Evolutionary conservation across 163 green algal species (phyloP).

Genomic region (Chloromonas sp.): DNA sequence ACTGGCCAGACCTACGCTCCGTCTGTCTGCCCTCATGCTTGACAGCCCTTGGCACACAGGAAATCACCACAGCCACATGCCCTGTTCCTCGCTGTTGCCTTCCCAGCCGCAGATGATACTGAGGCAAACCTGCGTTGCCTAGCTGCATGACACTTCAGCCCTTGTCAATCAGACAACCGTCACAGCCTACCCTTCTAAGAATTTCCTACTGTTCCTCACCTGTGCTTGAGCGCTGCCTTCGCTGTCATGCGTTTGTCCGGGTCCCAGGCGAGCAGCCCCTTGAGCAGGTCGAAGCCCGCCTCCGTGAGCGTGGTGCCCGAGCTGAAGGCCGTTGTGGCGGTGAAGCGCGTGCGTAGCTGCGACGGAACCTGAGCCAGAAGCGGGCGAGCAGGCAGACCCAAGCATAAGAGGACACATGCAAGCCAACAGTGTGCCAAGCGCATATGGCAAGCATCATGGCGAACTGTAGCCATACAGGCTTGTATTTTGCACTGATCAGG

Average conservation of each 20-base stretch:
- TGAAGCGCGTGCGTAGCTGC: constrained; percentile 33
- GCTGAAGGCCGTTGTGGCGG: constrained; percentile 14
- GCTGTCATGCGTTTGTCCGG: constrained; percentile 45
- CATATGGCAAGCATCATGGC: too few species aligned
- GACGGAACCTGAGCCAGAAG: constrained; percentile 11
- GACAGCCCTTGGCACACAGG: not conserved
- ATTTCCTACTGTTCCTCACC: constrained; percentile 19
- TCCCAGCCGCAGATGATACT: not conserved
- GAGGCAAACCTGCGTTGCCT: too few species aligned
- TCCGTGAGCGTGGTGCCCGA: constrained; percentile 34
- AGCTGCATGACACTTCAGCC: too few species aligned
- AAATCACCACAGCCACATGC: not conserved
- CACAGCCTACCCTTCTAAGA: too few species aligned
- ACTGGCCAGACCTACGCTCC: not conserved
- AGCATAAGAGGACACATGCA: too few species aligned
- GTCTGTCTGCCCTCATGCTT: not conserved
- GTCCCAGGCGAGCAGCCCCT: constrained; percentile 39
- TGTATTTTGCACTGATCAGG: too few species aligned
- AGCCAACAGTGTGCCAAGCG: too few species aligned
- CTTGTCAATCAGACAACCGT: too few species aligned
- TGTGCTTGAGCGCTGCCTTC: constrained; percentile 45
- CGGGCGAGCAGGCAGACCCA: too few species aligned
- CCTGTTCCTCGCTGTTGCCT: not conserved
- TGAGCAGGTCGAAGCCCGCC: constrained; percentile 42
- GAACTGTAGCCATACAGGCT: too few species aligned